Percentiles rank a stretch among this genome's conserved stretches.
These are phyloP conservation scores for Penicillium herquei DNA, from an alignment of 495 filamentous ascomycete genomes.

Conservation along the genomic window DNA sequence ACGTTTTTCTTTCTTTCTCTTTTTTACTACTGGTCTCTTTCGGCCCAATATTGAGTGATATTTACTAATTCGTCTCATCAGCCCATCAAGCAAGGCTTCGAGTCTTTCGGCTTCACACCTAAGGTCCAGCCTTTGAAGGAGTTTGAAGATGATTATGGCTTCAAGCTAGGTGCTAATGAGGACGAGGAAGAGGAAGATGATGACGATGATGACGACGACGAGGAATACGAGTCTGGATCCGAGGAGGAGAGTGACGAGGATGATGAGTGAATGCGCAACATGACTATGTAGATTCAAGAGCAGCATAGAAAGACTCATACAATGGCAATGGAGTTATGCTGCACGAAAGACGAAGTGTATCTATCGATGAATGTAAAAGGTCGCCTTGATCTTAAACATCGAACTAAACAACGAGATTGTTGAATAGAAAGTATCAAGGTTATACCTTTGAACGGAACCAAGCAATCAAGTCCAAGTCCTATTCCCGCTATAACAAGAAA, in stretches of 20 bases:
- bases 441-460: background rate
- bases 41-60: background rate
- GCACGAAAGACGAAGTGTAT: background rate
- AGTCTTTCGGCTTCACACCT: constrained; percentile 72
- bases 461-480: background rate
- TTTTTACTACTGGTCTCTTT: background rate
- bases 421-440: too few relatives aligned
- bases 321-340: constrained; percentile 4
- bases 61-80: constrained; percentile 30
- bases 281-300: constrained; percentile 13
- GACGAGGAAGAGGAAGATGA: constrained; percentile 65
- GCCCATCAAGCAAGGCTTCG: constrained; percentile 70
- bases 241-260: constrained; percentile 37
- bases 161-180: constrained; percentile 67
- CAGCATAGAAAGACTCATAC: constrained; percentile 11
- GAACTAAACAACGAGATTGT: too few relatives aligned
- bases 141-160: constrained; percentile 90
- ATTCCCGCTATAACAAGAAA: too few relatives aligned
- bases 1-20: constrained; percentile 24
- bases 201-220: constrained; percentile 54
- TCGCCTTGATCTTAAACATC: background rate
- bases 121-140: constrained; percentile 69
- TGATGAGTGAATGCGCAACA: constrained; percentile 23
- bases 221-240: constrained; percentile 41
- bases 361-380: background rate